Percentiles rank a stretch among this genome's conserved stretches.
These are phyloP conservation scores for Flaveria floridana DNA, from an alignment of 140 eudicot genomes.

Conservation along the genomic window DNA sequence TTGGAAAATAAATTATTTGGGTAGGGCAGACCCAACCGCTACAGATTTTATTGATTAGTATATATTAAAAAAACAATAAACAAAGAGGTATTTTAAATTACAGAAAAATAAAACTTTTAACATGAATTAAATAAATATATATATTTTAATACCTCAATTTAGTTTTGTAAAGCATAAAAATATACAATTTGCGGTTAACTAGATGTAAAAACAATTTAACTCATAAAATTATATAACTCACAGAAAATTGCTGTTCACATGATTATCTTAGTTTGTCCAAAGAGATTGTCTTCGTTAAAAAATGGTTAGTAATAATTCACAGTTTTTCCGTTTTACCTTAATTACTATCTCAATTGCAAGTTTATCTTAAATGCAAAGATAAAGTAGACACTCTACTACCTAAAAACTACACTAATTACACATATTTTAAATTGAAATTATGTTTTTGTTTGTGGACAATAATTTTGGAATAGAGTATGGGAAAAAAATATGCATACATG, in stretches of 20 bases:
- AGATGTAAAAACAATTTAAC: conserved; percentile 4
- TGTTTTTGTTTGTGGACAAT: background rate
- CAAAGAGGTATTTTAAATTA: background rate
- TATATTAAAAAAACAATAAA: background rate
- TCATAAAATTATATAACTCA: background rate
- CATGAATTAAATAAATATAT: background rate
- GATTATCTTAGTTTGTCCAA: background rate
- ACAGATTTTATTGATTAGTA: background rate
- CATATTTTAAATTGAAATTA: background rate
- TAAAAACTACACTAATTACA: background rate
- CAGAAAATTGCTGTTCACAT: background rate
- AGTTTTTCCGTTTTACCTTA: background rate
- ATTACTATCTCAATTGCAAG: background rate
- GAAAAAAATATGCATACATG: background rate
- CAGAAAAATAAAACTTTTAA: background rate
- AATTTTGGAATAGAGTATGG: background rate
- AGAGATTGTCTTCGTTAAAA: background rate
- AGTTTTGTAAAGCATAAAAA: background rate
- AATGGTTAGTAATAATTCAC: background rate
- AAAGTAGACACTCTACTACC: background rate
- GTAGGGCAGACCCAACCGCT: background rate
- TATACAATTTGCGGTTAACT: background rate
- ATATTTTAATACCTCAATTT: background rate
- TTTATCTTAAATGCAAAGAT: background rate
- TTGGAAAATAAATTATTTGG: background rate